Percentiles rank a stretch among this genome's conserved stretches.
These are phyloP conservation scores for Microcera coccophila DNA, from an alignment of 2,329 filamentous ascomycete species.

Conservation along the genomic window DNA sequence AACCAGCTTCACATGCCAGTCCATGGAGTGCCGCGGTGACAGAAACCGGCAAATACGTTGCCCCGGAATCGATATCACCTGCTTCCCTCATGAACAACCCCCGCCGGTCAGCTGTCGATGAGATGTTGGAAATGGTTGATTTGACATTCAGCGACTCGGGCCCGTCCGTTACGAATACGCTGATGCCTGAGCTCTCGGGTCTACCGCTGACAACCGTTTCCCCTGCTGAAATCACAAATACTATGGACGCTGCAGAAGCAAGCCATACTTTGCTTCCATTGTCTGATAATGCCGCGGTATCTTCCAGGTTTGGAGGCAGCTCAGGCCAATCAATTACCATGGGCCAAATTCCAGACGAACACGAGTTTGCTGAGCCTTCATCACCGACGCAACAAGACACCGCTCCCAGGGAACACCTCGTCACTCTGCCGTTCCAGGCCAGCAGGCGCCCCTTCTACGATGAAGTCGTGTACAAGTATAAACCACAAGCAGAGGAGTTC, in stretches of 20 bases:
- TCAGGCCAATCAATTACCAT: slow-evolving; percentile 25
- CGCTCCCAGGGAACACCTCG: slow-evolving; percentile 38
- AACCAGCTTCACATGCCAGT: slow-evolving; percentile 17
- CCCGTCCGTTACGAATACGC: slow-evolving; percentile 14
- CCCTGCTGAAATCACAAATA: slow-evolving; percentile 36
- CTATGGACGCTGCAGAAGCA: slow-evolving; percentile 21
- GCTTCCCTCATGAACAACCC: slow-evolving; percentile 25
- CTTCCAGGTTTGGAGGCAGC: slow-evolving; percentile 17
- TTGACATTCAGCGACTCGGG: slow-evolving; percentile 16
- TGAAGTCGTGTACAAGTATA: slow-evolving; percentile 44
- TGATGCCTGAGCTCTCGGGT: slow-evolving; percentile 18
- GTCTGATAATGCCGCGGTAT: slow-evolving; percentile 13
- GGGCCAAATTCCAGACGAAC: slow-evolving; percentile 24
- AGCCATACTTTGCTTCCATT: slow-evolving; percentile 21
- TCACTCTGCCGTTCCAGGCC: slow-evolving; percentile 56
- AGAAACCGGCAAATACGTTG: slow-evolving; percentile 16
- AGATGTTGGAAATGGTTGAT: slow-evolving; percentile 19
- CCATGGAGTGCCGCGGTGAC: slow-evolving; percentile 25
- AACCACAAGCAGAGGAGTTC: slow-evolving; percentile 44
- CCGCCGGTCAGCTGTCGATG: slow-evolving; percentile 17
- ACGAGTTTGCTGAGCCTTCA: slow-evolving; percentile 20
- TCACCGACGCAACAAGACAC: slow-evolving; percentile 12
- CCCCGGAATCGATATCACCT: slow-evolving; percentile 25
- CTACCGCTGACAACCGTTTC: slow-evolving; percentile 34
- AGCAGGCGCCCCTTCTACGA: slow-evolving; percentile 51